phyloP scores from a whole-genome alignment of 352 stramenopile species.

The Pythium graminicola region DNA sequence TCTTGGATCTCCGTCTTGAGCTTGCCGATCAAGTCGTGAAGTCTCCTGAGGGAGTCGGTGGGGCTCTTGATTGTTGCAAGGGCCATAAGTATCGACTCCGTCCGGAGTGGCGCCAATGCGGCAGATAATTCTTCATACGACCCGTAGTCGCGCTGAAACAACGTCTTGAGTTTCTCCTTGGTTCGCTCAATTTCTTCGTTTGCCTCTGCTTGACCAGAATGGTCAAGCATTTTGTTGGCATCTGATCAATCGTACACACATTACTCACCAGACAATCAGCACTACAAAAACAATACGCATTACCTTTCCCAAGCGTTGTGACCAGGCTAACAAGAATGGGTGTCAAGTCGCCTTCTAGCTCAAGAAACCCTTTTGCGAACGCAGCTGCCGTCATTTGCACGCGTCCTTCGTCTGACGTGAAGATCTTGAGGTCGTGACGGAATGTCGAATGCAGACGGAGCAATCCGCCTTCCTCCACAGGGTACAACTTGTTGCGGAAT shows the following conservation, averaged over 20 bases:
- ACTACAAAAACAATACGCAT: background rate
- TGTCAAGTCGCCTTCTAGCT: constrained; percentile 98
- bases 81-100: constrained; percentile 68
- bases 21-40: constrained; percentile 76
- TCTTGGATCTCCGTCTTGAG: constrained; percentile 77
- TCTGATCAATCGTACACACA: constrained; percentile 27
- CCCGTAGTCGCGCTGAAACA: constrained; percentile 83
- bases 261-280: background rate
- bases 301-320: constrained; percentile 76
- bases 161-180: constrained; percentile 86
- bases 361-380: constrained; percentile 98
- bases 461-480: constrained; percentile 90
- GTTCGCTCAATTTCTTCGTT: constrained; percentile 85
- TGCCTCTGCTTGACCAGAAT: constrained; percentile 96
- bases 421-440: constrained; percentile 99
- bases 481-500: constrained; percentile 89
- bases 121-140: constrained; percentile 58
- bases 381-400: constrained; percentile 99
- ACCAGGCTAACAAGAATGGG: constrained; percentile 98
- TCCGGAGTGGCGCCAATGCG: constrained; percentile 62
- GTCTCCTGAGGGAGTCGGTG: constrained; percentile 50
- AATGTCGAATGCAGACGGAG: constrained; percentile 99
- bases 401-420: constrained; percentile 97
- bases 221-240: constrained; percentile 97
- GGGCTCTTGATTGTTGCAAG: constrained; percentile 81